Percentiles rank a stretch among this genome's conserved stretches.
phyloP scores from a whole-genome alignment of 352 stramenopile genomes.

The Globisporangium cylindrosporum region DNA sequence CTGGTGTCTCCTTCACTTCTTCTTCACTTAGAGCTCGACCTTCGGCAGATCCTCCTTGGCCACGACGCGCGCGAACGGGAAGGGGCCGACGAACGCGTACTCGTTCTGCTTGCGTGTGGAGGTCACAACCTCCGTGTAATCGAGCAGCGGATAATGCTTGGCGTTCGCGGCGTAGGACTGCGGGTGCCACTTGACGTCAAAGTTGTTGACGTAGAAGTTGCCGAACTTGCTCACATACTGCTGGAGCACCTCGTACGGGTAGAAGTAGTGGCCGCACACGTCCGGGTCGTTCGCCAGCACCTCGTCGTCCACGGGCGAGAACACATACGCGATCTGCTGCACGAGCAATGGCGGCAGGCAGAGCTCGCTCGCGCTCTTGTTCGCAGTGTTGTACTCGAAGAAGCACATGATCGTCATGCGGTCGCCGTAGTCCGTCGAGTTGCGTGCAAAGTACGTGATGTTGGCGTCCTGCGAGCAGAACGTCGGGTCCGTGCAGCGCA shows the following conservation, averaged over 20 bases:
- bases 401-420: conserved; percentile 71
- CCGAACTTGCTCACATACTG: conserved; percentile 54
- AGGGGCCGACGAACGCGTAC: conserved; percentile 63
- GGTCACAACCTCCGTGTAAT: conserved; percentile 58
- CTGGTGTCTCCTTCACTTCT: neutral
- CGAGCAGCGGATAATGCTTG: conserved; percentile 36
- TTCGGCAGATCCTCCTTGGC: conserved; percentile 26
- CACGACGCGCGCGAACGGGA: conserved; percentile 65
- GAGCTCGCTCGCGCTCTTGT: conserved; percentile 46
- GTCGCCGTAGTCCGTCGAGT: conserved; percentile 55
- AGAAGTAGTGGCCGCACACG: conserved; percentile 73
- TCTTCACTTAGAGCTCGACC: neutral
- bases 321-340: conserved; percentile 56
- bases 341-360: conserved; percentile 58
- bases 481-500: conserved; percentile 47
- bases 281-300: conserved; percentile 57
- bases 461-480: conserved; percentile 36
- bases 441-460: conserved; percentile 61
- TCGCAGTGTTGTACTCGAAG: conserved; percentile 57
- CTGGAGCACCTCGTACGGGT: conserved; percentile 65
- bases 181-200: conserved; percentile 60
- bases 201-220: conserved; percentile 74
- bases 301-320: conserved; percentile 52
- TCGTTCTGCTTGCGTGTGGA: conserved; percentile 66
- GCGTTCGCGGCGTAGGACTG: conserved; percentile 67